These are phyloP conservation scores for Calvatia gigantea DNA, from an alignment of 768 basidiomycete species.

Conservation along the genomic window DNA sequence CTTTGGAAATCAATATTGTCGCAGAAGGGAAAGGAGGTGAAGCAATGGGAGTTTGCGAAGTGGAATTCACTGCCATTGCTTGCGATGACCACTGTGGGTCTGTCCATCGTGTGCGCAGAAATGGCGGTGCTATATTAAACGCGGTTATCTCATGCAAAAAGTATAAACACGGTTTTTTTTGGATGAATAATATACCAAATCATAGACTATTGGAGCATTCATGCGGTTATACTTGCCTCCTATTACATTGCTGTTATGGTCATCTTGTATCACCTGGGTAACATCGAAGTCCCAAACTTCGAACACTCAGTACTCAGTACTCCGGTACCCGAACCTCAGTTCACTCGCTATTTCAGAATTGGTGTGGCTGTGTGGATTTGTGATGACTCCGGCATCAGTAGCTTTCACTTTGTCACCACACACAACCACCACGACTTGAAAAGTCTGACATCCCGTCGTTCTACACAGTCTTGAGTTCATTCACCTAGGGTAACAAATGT, in stretches of 20 bases:
- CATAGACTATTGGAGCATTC: not conserved
- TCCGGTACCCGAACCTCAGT: too few species aligned
- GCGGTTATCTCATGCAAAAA: not conserved
- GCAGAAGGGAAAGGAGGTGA: slow-evolving; percentile 68
- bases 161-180: not conserved
- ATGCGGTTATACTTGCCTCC: not conserved
- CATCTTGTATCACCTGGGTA: too few species aligned
- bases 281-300: too few species aligned
- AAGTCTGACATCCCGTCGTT: not conserved
- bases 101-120: slow-evolving; percentile 73
- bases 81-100: slow-evolving; percentile 61
- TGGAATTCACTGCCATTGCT: slow-evolving; percentile 70
- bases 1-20: slow-evolving; percentile 75
- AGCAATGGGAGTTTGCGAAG: slow-evolving; percentile 59
- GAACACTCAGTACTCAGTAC: too few species aligned
- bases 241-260: not conserved
- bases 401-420: too few species aligned
- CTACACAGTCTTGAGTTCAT: not conserved
- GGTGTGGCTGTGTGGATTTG: slow-evolving; percentile 8
- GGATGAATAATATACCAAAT: not conserved
- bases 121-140: slow-evolving; percentile 47
- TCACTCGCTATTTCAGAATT: too few species aligned
- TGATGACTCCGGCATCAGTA: not conserved
- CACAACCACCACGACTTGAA: not conserved
- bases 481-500: slow-evolving; percentile 2